These are phyloP conservation scores for Iris pallida DNA, from an alignment of 116 monocot species.

Conservation along the genomic window DNA sequence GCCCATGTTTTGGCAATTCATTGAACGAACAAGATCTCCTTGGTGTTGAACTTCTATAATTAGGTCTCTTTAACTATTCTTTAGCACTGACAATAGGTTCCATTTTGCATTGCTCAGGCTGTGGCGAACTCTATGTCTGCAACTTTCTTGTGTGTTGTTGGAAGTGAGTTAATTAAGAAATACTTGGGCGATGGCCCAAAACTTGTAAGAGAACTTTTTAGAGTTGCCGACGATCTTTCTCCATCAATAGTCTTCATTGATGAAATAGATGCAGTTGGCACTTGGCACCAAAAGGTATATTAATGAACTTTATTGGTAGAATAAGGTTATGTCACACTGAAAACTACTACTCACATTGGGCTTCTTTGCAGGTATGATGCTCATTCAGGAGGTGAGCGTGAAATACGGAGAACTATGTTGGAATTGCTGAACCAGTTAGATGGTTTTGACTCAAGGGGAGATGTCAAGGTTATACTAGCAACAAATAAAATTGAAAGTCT, in stretches of 20 bases:
- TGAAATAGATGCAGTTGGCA: conserved; percentile 78
- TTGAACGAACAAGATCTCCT: no score
- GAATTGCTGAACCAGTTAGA: conserved; percentile 80
- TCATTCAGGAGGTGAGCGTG: conserved; percentile 86
- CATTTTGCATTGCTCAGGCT: conserved; percentile 25
- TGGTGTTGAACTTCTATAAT: no score
- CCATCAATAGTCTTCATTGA: conserved; percentile 98
- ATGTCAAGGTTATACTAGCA: conserved; percentile 71
- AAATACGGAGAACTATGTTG: conserved; percentile 85
- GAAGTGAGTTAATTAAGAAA: conserved; percentile 74
- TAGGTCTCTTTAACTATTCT: background rate
- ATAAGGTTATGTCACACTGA: conserved; percentile 20
- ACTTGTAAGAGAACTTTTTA: conserved; percentile 88
- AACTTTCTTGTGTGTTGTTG: conserved; percentile 65
- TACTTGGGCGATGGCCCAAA: conserved; percentile 93
- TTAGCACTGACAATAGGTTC: background rate
- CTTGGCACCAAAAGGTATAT: conserved; percentile 55
- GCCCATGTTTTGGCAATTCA: no score
- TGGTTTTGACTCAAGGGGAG: conserved; percentile 82
- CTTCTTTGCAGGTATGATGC: conserved; percentile 64
- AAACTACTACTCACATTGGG: background rate
- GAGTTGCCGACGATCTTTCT: conserved; percentile 92
- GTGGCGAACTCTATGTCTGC: conserved; percentile 94
- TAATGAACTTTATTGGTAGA: conserved; percentile 3
- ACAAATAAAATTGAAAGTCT: conserved; percentile 78